Base-by-base conservation (phyloP, 768 basidiomycete genomes). In the Phylloporus arenicola region DNA sequence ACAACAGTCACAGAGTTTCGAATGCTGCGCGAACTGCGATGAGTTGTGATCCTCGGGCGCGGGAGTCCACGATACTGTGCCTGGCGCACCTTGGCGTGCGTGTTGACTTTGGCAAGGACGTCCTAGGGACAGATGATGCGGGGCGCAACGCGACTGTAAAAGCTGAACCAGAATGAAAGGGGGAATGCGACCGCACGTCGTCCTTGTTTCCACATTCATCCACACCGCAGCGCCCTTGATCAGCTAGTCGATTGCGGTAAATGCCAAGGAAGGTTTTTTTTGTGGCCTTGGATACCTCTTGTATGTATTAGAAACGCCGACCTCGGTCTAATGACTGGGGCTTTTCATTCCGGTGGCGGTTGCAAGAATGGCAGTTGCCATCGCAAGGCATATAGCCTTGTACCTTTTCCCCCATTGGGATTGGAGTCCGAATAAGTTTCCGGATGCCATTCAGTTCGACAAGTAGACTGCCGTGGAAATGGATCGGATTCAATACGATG, bases 71-170 rank as follows among this genome's bases (percentile, higher is more conserved):
- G n/a, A 51, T 60, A 4, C 42, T 71, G 52, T 62, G 62, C 53
- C 52, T 72, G 44, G 53, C 70, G 16, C 63, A 54, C 44, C 43
- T 74, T 43, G 68, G 67, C 29, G 57, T 68, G 9, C 61, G 39
- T 30, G 49, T 54, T 47, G 59, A 56, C 51, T 69, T 62, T 43
- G 58, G 62, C 38, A 40, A 30, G 41, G 27, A 49, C 9, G 6
- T 10, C 6, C 1, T 13, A 31, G 34, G 11, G 5, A 40, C 17
- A 48, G 8, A 22, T 31, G 20, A 14, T 43, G 17, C n/a, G 4
- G 56, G 40, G 19, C 42, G 39, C 40, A 47, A 31, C 1, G 19
- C 27, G 3, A 27, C 29, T 20, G 44, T 52, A 4, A 59, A 54
- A 45, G 38, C 52, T 17, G 60, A 63, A 10, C 43, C 55, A 11